These are phyloP conservation scores for Rheum nobile DNA, from an alignment of 148 eudicot species.

Conservation along the genomic window DNA sequence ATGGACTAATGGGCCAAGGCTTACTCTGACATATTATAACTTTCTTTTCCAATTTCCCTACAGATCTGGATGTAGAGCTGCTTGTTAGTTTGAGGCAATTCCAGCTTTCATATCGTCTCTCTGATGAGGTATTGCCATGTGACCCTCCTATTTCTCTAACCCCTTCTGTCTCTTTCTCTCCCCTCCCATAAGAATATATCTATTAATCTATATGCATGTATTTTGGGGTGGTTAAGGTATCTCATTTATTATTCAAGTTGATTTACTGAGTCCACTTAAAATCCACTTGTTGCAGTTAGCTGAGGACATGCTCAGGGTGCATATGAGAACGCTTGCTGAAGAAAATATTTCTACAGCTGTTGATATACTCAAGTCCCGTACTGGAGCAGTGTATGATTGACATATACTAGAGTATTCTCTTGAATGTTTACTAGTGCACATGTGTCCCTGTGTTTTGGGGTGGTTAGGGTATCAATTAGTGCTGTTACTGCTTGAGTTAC, in stretches of 20 bases:
- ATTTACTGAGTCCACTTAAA: constrained; percentile 1
- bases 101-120: constrained; percentile 59
- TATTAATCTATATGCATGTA: neutral
- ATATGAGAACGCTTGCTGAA: constrained; percentile 69
- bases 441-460: neutral
- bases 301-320: constrained; percentile 68
- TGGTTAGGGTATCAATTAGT: neutral
- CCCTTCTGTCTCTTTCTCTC: neutral
- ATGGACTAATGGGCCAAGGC: too few relatives aligned
- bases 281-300: constrained; percentile 49
- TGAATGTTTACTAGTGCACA: neutral
- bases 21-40: neutral
- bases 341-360: constrained; percentile 62
- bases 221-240: too few relatives aligned
- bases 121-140: constrained; percentile 61
- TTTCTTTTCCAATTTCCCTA: constrained; percentile 1
- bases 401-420: neutral
- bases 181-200: neutral
- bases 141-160: neutral
- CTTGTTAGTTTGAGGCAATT: constrained; percentile 64
- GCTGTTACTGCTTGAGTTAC: neutral
- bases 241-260: neutral
- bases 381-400: constrained; percentile 49
- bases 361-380: constrained; percentile 48
- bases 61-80: constrained; percentile 53